phyloP scores from a whole-genome alignment of 1,139 yeast species.

The Suhomyces bolitotheri region DNA sequence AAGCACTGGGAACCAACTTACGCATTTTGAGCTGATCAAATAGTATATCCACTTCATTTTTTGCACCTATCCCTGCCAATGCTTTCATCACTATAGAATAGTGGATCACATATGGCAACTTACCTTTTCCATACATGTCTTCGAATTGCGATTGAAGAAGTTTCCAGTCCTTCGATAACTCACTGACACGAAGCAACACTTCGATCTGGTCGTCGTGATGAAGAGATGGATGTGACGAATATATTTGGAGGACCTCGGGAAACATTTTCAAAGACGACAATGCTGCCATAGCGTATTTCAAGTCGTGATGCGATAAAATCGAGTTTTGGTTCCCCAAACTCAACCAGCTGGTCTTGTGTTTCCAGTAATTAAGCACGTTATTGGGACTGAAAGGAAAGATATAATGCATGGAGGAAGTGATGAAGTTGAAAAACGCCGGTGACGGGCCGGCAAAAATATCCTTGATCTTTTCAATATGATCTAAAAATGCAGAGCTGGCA shows the following conservation, averaged over 20 bases:
- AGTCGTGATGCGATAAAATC: slow-evolving; percentile 20
- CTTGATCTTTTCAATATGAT: slow-evolving; percentile 13
- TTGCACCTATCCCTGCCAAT: slow-evolving; percentile 58
- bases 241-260: slow-evolving; percentile 28
- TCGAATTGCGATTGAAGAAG: slow-evolving; percentile 64
- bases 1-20: slow-evolving; percentile 48
- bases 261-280: slow-evolving; percentile 24
- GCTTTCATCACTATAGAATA: slow-evolving; percentile 67
- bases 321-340: not conserved
- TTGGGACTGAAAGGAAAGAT: slow-evolving; percentile 22
- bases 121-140: slow-evolving; percentile 55
- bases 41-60: slow-evolving; percentile 52
- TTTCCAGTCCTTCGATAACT: slow-evolving; percentile 57
- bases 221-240: slow-evolving; percentile 25
- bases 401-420: slow-evolving; percentile 27
- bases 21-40: slow-evolving; percentile 50
- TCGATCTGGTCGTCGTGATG: slow-evolving; percentile 46
- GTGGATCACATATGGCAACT: slow-evolving; percentile 56
- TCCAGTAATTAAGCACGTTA: slow-evolving; percentile 27
- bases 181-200: slow-evolving; percentile 49
- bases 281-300: slow-evolving; percentile 34
- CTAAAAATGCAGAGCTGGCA: slow-evolving; percentile 10
- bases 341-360: slow-evolving; percentile 21
- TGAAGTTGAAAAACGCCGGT: slow-evolving; percentile 19
- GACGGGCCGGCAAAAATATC: slow-evolving; percentile 4